These are phyloP conservation scores for Kodamaea hsintzibuensis DNA, from an alignment of 805 yeast genomes.

Conservation along the genomic window DNA sequence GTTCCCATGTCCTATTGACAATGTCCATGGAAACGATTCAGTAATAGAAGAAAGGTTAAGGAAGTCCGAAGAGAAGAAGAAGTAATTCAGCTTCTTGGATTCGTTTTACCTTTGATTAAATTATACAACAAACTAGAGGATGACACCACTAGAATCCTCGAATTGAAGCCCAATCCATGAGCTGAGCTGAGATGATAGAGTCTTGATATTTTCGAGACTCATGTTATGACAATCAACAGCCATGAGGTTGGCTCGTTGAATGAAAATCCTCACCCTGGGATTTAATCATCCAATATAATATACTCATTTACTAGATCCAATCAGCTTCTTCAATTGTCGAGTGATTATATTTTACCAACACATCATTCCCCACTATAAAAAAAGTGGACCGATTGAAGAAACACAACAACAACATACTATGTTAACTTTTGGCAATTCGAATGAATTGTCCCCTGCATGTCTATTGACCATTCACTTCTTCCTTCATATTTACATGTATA, in stretches of 20 bases:
- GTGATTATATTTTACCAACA: background rate
- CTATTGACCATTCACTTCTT: background rate
- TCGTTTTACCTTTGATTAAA: background rate
- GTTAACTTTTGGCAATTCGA: background rate
- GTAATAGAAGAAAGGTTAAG: conserved; percentile 34
- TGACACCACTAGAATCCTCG: background rate
- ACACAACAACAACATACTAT: background rate
- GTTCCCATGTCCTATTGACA: conserved; percentile 46
- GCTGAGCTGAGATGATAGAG: background rate
- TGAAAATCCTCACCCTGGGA: background rate
- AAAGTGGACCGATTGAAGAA: background rate
- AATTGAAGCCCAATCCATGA: background rate
- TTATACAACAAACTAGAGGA: background rate
- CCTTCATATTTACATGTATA: background rate
- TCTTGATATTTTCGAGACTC: no score
- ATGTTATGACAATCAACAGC: background rate
- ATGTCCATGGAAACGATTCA: conserved; percentile 42
- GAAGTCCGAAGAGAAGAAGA: conserved; percentile 1
- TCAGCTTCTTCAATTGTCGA: background rate
- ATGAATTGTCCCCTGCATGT: background rate
- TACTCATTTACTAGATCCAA: background rate
- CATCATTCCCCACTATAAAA: background rate
- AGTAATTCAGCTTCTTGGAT: background rate
- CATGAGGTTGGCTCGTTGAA: no score
- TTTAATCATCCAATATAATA: background rate